Percentiles rank a stretch among this genome's conserved stretches.
Evolutionary conservation across 75 land plant species (phyloP).

Genomic region (Chamaecyparis obtusa): DNA sequence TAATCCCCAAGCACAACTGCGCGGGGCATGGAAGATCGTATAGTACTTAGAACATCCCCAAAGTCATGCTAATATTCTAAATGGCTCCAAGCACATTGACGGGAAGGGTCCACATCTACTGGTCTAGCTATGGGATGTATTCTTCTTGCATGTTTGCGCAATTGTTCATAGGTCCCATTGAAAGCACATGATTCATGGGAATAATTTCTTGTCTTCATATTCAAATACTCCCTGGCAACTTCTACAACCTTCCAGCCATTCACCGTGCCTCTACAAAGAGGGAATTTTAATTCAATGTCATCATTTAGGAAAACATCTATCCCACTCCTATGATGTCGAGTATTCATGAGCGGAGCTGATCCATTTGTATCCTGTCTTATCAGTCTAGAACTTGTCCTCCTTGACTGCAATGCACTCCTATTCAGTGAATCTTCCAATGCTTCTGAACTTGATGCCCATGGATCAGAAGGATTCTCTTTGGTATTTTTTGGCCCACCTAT

Average conservation of each 20-base stretch:
- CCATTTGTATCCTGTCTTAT: conserved; percentile 2
- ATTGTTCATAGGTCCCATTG: conserved; percentile 60
- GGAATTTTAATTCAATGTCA: conserved; percentile 47
- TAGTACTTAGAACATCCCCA: conserved; percentile 71
- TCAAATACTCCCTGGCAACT: conserved; percentile 58
- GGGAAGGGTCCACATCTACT: conserved; percentile 63
- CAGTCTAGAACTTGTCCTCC: neutral
- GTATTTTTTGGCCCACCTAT: conserved; percentile 1
- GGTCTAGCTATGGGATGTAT: conserved; percentile 64
- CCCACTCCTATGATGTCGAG: neutral
- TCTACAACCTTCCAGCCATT: conserved; percentile 59
- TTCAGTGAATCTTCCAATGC: conserved; percentile 5
- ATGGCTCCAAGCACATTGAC: conserved; percentile 70
- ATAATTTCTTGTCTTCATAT: conserved; percentile 57
- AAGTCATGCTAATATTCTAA: conserved; percentile 61
- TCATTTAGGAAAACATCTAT: neutral
- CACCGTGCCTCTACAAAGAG: conserved; percentile 71
- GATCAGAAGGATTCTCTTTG: neutral
- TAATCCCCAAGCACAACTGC: conserved; percentile 79
- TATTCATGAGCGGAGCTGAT: neutral
- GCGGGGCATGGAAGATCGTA: conserved; percentile 76
- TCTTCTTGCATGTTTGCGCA: conserved; percentile 69
- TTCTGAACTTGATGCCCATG: neutral
- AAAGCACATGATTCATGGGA: conserved; percentile 71
- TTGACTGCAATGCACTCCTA: neutral